phyloP scores from a whole-genome alignment of 208 protist genomes.

The Endotrypanum monterogeii region DNA sequence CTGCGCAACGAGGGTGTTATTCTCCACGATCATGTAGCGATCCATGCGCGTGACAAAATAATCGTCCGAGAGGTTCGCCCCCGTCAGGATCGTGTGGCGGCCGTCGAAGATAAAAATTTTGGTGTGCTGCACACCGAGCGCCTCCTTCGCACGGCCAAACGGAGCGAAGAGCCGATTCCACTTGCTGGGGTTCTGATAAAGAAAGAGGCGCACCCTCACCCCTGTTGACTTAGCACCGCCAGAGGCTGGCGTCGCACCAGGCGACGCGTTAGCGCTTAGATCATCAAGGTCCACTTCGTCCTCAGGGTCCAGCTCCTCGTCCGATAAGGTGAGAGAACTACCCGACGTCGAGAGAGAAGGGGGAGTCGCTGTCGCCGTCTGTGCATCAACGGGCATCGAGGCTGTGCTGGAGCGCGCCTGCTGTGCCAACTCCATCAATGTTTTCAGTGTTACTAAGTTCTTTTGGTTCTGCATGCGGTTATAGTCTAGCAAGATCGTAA shows the following conservation, averaged over 20 bases:
- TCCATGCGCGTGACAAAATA: slow-evolving; percentile 96
- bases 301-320: slow-evolving; percentile 3
- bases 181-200: slow-evolving; percentile 70
- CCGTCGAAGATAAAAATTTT: slow-evolving; percentile 94
- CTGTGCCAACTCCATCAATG: slow-evolving; percentile 44
- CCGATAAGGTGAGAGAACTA: neutral
- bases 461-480: slow-evolving; percentile 78
- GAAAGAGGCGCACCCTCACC: slow-evolving; percentile 49
- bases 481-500: slow-evolving; percentile 80
- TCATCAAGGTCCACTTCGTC: neutral
- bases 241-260: neutral
- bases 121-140: slow-evolving; percentile 94
- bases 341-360: neutral
- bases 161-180: slow-evolving; percentile 64
- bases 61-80: slow-evolving; percentile 94
- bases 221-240: slow-evolving; percentile 3
- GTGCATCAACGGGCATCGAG: slow-evolving; percentile 13
- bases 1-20: slow-evolving; percentile 58
- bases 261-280: neutral
- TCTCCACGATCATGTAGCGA: slow-evolving; percentile 84
- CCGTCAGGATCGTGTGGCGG: slow-evolving; percentile 83
- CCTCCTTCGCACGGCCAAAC: slow-evolving; percentile 70
- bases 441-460: slow-evolving; percentile 57
- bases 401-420: slow-evolving; percentile 10
- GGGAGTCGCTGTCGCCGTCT: neutral